phyloP scores from a whole-genome alignment of 2,329 filamentous ascomycete genomes.

The Iodosphaeria phyllophila region DNA sequence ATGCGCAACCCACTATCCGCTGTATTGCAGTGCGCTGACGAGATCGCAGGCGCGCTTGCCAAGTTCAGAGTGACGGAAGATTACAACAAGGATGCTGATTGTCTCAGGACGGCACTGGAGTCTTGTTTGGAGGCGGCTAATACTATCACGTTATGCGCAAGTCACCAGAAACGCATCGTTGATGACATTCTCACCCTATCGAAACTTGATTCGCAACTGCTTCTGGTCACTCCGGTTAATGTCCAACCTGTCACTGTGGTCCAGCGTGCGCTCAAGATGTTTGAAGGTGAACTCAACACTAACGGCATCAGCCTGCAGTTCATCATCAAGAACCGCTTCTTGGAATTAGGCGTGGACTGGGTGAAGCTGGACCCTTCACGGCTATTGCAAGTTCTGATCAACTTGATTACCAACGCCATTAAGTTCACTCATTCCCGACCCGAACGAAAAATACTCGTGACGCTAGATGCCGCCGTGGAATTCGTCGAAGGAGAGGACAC shows the following conservation, averaged over 20 bases:
- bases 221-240: constrained; percentile 52
- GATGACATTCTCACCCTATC: constrained; percentile 49
- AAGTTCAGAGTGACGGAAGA: constrained; percentile 18
- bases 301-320: constrained; percentile 57
- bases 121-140: constrained; percentile 56
- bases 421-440: constrained; percentile 45
- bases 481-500: constrained; percentile 20
- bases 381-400: constrained; percentile 57
- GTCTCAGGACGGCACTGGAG: constrained; percentile 23
- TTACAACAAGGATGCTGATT: constrained; percentile 24
- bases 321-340: constrained; percentile 47
- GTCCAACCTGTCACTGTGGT: constrained; percentile 51
- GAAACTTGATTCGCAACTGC: constrained; percentile 51
- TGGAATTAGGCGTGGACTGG: constrained; percentile 47
- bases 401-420: constrained; percentile 51
- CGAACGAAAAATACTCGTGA: constrained; percentile 40
- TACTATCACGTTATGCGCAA: constrained; percentile 63
- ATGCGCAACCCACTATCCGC: constrained; percentile 62
- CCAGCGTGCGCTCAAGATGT: constrained; percentile 56
- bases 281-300: constrained; percentile 54
- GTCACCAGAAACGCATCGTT: constrained; percentile 57
- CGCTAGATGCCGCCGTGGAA: constrained; percentile 41
- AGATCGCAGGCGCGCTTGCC: constrained; percentile 37
- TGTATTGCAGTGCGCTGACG: constrained; percentile 59
- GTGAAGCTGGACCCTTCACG: constrained; percentile 59